A percentile compares a stretch with the other conserved stretches of the same genome.
These are phyloP conservation scores for Excoecaria agallocha DNA, from an alignment of 345 rosid species.

Conservation along the genomic window DNA sequence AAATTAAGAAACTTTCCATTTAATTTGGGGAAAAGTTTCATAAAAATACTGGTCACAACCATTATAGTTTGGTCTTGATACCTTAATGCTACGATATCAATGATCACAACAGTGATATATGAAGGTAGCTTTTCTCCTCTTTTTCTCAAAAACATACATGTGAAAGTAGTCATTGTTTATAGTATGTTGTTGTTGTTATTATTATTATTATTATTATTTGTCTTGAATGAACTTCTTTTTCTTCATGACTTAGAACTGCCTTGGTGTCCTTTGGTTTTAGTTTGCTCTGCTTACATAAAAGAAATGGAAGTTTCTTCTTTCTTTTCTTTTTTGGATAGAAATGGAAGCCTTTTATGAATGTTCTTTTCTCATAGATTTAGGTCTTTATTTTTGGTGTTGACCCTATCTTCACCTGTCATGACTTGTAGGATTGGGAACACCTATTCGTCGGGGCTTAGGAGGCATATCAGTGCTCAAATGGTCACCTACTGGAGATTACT, in stretches of 20 bases:
- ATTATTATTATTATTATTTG: background rate
- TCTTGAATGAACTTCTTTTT: background rate
- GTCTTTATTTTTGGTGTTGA: conserved; percentile 1
- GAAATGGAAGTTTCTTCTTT: background rate
- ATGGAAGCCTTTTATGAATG: background rate
- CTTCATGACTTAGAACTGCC: background rate
- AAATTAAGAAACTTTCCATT: background rate
- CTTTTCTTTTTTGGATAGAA: too few relatives aligned
- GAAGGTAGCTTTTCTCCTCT: too few relatives aligned
- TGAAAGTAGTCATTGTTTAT: background rate
- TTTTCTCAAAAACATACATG: background rate
- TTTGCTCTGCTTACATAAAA: background rate
- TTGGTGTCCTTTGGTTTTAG: background rate
- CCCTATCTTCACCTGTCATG: background rate
- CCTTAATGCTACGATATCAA: too few relatives aligned
- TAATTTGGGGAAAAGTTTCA: background rate
- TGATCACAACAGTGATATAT: too few relatives aligned
- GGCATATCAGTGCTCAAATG: conserved; percentile 87
- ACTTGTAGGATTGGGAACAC: conserved; percentile 71
- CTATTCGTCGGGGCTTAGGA: conserved; percentile 83
- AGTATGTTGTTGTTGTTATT: too few relatives aligned
- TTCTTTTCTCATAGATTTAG: background rate
- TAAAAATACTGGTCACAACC: too few relatives aligned
- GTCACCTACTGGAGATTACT: conserved; percentile 96
- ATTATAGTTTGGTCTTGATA: too few relatives aligned